Base-by-base conservation (phyloP, 805 yeast genomes). In the Metschnikowia peoriensis region DNA sequence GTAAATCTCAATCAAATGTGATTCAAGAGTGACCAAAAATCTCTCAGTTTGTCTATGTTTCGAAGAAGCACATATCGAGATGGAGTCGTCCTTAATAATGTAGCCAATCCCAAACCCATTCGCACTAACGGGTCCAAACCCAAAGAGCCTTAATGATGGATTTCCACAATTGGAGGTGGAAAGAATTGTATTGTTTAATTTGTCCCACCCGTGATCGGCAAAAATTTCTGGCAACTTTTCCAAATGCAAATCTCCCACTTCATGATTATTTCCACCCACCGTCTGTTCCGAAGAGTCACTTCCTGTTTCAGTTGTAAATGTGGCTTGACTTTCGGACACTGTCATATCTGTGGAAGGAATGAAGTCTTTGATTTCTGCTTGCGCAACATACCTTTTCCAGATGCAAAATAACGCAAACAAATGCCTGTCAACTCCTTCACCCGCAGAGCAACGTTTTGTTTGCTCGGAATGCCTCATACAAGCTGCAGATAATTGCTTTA, bases 381-480 rank as follows among this genome's bases (percentile, higher is more conserved):
- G 63, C 14, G 71, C 73, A 29, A 73, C 75, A 56, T 83, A 85
- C 56, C 87, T 68, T 64, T 88, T 87, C 96, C 97, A 91, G 58
- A 89, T 85, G 62, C 94, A 88, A 64, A 87, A 89, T 43, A 91
- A 73, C 0, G 96, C 97, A 69, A 86, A 91, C 51, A 91, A 72
- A 66, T 91, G 97, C 62, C 97, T 83, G 66, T 91, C 97, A 61
- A 89, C 96, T n/a, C 97, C 97, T 46, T 84, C 75, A 14, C 97
- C 97, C 54, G 71, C 70, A 1, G 94, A 77, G 58, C 93, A 83
- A 52, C 81, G 77, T 61, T 75, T 82, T 3, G 97, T 88, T 47
- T 84, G 85, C 29, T 72, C 72, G 0, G 86, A 73, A 66, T 91
- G 97, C 55, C 79, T 76, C 17, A 69, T 60, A 66, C 97, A 91